These are phyloP conservation scores for Ceratocystis diversiconidia DNA, from an alignment of 2,329 filamentous ascomycete genomes.

Conservation along the genomic window DNA sequence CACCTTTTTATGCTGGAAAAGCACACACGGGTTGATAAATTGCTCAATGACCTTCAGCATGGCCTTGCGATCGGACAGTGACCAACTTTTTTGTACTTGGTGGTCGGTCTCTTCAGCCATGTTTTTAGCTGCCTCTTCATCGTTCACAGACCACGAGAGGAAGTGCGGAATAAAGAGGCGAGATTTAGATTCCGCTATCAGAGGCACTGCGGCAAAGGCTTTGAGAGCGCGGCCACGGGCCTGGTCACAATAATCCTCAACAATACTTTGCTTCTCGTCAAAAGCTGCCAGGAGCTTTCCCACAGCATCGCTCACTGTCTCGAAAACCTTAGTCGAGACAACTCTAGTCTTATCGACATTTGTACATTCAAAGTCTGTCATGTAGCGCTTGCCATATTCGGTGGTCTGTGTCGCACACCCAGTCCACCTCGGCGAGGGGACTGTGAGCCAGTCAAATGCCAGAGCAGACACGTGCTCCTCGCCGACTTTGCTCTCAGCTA, in stretches of 20 bases:
- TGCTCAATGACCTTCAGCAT: conserved; percentile 70
- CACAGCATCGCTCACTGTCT: conserved; percentile 37
- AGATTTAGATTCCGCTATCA: conserved; percentile 72
- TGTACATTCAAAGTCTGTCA: conserved; percentile 74
- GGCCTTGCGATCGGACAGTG: conserved; percentile 66
- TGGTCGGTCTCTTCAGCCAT: conserved; percentile 27
- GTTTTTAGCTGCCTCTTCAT: conserved; percentile 27
- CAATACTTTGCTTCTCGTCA: conserved; percentile 44
- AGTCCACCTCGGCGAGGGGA: conserved; percentile 41
- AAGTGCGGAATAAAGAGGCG: conserved; percentile 75
- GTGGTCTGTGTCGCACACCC: conserved; percentile 28
- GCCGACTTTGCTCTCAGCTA: conserved; percentile 54
- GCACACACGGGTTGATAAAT: conserved; percentile 71
- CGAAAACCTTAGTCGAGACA: conserved; percentile 37
- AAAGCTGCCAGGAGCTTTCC: conserved; percentile 50
- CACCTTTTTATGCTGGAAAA: conserved; percentile 66
- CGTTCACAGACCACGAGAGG: conserved; percentile 58
- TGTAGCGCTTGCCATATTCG: conserved; percentile 27
- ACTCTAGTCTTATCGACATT: conserved; percentile 50
- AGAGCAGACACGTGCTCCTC: conserved; percentile 59
- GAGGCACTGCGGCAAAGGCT: conserved; percentile 58
- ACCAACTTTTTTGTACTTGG: conserved; percentile 43
- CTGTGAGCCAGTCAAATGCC: conserved; percentile 63
- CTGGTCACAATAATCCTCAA: conserved; percentile 36
- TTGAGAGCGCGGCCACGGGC: conserved; percentile 67